Evolutionary conservation across 441 rosid genomes (phyloP).

Genomic region (Pelargonium citronellum): DNA sequence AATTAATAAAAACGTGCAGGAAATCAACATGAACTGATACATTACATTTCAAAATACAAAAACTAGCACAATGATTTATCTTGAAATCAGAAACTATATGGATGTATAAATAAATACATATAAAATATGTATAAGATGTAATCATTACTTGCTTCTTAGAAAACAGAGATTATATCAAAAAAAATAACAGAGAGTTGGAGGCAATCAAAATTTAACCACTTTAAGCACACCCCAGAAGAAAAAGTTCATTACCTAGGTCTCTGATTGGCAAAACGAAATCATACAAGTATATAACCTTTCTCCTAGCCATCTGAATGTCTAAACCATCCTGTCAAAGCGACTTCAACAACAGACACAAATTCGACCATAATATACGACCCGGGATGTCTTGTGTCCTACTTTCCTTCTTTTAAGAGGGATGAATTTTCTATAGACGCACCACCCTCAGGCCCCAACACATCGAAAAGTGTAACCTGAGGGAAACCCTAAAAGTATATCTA

Average conservation of each 20-base stretch:
- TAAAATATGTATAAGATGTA: not conserved
- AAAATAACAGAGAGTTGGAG: not conserved
- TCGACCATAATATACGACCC: not conserved
- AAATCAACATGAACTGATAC: not conserved
- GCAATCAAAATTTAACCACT: constrained; percentile 1
- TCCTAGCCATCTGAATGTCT: not conserved
- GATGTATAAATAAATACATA: not conserved
- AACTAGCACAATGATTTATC: not conserved
- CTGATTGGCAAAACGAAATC: no score
- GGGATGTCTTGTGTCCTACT: not conserved
- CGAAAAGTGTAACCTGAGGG: not conserved
- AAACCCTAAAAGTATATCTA: constrained; percentile 1
- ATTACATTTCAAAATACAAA: not conserved
- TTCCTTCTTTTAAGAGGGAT: not conserved
- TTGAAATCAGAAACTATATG: not conserved
- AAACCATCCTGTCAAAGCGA: not conserved
- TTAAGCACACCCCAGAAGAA: not conserved
- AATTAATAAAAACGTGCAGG: not conserved
- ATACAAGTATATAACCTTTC: constrained; percentile 2
- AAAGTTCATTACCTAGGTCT: not conserved
- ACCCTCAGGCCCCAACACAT: not conserved
- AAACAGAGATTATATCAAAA: no score
- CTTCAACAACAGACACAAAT: not conserved
- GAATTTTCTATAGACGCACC: not conserved
- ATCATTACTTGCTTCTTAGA: not conserved